phyloP scores from a whole-genome alignment of 78 protist genomes.

The Creolimax fragrantissima region DNA sequence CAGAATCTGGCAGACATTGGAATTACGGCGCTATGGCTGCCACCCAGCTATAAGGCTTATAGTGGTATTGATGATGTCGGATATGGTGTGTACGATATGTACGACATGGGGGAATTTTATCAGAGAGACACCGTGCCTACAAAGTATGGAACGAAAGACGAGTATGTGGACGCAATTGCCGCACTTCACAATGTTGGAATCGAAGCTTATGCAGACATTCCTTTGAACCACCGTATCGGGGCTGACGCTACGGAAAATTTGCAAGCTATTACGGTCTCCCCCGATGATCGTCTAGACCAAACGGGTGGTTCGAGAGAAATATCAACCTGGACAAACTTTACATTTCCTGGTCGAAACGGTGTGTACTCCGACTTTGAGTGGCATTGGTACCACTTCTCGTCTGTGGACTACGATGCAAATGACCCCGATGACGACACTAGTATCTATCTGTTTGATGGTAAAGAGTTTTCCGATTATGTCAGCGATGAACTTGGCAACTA shows the following conservation, averaged over 20 bases:
- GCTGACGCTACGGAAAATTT: too few relatives aligned
- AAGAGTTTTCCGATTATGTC: neutral
- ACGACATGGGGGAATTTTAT: slow-evolving; percentile 26
- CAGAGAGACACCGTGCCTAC: slow-evolving; percentile 20
- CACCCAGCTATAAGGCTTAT: neutral
- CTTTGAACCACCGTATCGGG: slow-evolving; percentile 17
- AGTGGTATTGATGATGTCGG: neutral
- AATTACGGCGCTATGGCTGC: neutral
- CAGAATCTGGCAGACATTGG: neutral
- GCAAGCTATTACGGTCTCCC: too few relatives aligned
- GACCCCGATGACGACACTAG: neutral
- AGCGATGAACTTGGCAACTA: slow-evolving; percentile 15
- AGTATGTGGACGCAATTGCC: neutral
- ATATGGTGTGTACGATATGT: slow-evolving; percentile 18
- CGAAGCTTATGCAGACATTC: slow-evolving; percentile 20
- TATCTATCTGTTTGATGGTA: neutral
- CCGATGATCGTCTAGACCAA: neutral
- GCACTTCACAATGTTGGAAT: neutral
- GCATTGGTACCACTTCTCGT: neutral
- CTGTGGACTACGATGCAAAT: neutral
- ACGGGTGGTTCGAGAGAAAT: slow-evolving; percentile 11
- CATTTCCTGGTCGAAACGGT: slow-evolving; percentile 12
- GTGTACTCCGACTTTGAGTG: neutral
- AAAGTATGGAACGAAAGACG: slow-evolving; percentile 23
- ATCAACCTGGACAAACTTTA: slow-evolving; percentile 4